Base-by-base conservation (phyloP, 1,284 basidiomycete genomes). In the Tilletia indica region DNA sequence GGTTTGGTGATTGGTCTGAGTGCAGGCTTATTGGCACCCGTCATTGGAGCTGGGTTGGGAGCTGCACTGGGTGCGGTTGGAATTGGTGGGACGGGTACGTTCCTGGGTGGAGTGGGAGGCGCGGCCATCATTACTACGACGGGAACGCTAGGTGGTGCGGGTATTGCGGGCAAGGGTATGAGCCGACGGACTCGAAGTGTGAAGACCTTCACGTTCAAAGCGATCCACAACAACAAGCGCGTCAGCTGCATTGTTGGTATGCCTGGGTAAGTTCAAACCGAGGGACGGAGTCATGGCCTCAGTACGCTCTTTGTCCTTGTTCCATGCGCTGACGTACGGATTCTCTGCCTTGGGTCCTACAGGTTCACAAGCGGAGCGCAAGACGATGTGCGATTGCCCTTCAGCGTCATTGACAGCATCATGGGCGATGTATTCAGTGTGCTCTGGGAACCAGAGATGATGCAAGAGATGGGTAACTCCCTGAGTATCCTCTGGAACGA, bases 401-500 rank as follows among this genome's bases (percentile, higher is more conserved):
- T 81, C 74, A 79, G 82, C 69, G 82, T 84, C 64, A 79, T 84
- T 56, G 82, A 84, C 71, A 78, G 78, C 48, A 75, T 84, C 49
- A 83, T 84, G 82, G 82, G 82, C 67, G 82, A 84, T 61, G 75
- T 72, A 14, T 84, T 84, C 70, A 77, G 77, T 51, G 77, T 84
- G 3, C 71, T 83, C 48, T 84, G 82, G 82, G 82, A 84, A 71
- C 82, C 82, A 0, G 82, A 84, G 64, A 84, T 84, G 82, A 84
- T 84, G 82, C 78, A 78, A 54, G 82, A 84, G 66, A 84, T 84
- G 82, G 82, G 82, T 34, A 80, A 84, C 48, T 81, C 82, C 48
- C 80, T 84, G 61, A 78, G 79, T 36, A 77, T 84, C 8, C 77
- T 84, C 1, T 84, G 81, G 81, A 83, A 79, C 77, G 82, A 84